Evolutionary conservation across 352 stramenopile genomes (phyloP).

Genomic region (Phytopythium cucurbitacearum): DNA sequence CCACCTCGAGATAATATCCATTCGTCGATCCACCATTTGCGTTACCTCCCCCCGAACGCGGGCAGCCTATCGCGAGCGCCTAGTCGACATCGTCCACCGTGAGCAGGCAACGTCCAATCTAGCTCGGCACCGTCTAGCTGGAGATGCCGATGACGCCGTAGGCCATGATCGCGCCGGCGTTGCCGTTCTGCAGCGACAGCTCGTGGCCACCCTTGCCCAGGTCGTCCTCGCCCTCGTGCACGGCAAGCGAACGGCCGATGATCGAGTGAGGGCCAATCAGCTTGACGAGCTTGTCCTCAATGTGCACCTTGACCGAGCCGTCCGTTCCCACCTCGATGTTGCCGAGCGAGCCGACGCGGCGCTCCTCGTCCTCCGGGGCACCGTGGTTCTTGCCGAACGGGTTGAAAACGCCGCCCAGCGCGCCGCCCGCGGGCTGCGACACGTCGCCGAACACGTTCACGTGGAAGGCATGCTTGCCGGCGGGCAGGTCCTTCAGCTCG

Average conservation of each 20-base stretch:
- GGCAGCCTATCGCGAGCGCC: too few relatives aligned
- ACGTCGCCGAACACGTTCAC: constrained; percentile 96
- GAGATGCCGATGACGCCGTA: constrained; percentile 93
- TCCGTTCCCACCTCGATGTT: constrained; percentile 83
- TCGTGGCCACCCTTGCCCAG: constrained; percentile 96
- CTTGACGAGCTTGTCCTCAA: constrained; percentile 96
- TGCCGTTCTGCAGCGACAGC: constrained; percentile 95
- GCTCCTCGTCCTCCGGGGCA: constrained; percentile 92
- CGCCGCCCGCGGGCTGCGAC: constrained; percentile 63
- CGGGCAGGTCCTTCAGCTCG: constrained; percentile 66
- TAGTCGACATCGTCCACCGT: too few relatives aligned
- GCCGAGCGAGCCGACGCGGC: constrained; percentile 94
- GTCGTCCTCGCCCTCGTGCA: constrained; percentile 96
- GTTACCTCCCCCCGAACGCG: too few relatives aligned
- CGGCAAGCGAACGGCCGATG: constrained; percentile 94
- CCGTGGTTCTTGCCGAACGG: constrained; percentile 98
- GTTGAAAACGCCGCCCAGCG: constrained; percentile 95
- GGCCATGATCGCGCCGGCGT: constrained; percentile 90
- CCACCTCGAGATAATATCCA: background rate
- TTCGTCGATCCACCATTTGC: background rate
- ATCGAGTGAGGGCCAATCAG: constrained; percentile 97
- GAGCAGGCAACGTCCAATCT: background rate
- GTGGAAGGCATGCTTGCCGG: constrained; percentile 94
- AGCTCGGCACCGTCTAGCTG: constrained; percentile 28
- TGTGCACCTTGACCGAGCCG: constrained; percentile 87